Evolutionary conservation across 2,329 filamentous ascomycete species (phyloP).

Genomic region (Diaporthe aspalathi): DNA sequence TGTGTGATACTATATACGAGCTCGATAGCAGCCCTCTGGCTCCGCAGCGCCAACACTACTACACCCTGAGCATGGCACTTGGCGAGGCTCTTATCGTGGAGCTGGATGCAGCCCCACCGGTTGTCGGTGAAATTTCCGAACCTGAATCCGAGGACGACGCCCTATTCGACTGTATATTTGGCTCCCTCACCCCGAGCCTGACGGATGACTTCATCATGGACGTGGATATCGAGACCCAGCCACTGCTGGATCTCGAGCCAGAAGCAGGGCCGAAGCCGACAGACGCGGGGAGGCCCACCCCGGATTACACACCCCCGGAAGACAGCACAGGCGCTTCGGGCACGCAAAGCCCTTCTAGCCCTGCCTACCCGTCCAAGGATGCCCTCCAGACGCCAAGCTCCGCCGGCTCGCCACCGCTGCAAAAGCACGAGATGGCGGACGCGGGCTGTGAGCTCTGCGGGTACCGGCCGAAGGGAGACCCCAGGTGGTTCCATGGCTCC

Average conservation of each 20-base stretch:
- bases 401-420: slow-evolving; percentile 36
- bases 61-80: slow-evolving; percentile 54
- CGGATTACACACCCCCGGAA: slow-evolving; percentile 21
- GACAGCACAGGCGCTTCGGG: slow-evolving; percentile 1
- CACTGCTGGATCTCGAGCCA: slow-evolving; percentile 13
- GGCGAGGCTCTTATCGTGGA: slow-evolving; percentile 53
- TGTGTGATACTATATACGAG: slow-evolving; percentile 59
- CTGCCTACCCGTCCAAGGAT: slow-evolving; percentile 17
- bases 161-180: slow-evolving; percentile 21
- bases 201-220: slow-evolving; percentile 31
- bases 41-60: slow-evolving; percentile 54
- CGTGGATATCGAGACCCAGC: slow-evolving; percentile 29
- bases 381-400: slow-evolving; percentile 5
- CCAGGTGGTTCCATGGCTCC: slow-evolving; percentile 68
- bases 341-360: slow-evolving; percentile 5
- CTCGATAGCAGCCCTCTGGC: slow-evolving; percentile 44
- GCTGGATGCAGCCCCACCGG: slow-evolving; percentile 37
- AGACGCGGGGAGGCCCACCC: neutral
- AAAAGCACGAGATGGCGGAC: slow-evolving; percentile 55
- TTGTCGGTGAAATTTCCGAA: slow-evolving; percentile 27
- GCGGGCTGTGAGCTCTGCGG: slow-evolving; percentile 64
- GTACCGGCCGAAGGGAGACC: slow-evolving; percentile 66
- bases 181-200: slow-evolving; percentile 36
- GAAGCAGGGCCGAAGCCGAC: neutral
- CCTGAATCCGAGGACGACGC: slow-evolving; percentile 30